Base-by-base conservation (phyloP, 108 stramenopile species). In the Chaetoceros tenuissimus region DNA sequence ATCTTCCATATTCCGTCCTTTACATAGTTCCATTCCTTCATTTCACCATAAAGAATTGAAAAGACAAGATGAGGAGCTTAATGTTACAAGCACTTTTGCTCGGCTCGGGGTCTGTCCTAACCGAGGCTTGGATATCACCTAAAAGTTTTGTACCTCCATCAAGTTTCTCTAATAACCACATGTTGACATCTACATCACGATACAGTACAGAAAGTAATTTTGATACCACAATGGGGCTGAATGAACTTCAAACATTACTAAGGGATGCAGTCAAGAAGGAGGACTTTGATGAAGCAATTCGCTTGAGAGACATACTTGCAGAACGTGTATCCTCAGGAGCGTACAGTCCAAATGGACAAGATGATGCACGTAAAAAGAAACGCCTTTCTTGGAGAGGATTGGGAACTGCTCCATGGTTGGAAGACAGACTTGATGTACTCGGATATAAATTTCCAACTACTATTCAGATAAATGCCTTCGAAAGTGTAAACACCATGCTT, bases 381-480 rank as follows among this genome's bases (percentile, higher is more conserved):
- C 54, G 55, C 44, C 74, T 87, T 60, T 81, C 82, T 25, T 92
- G 90, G 90, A 67, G 47, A 28, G 85, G 84, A 55, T 55, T 87
- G 50, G 90, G 86, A 8, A 82, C 82, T 3, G 84, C 82, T 30
- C 90, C 85, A 16, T 92, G 90, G 90, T 65, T 92, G 20, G 74
- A 71, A 3, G 80, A 84, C 53, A 77, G 90, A 53, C 58, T 92
- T 44, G 74, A 80, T 53, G 60, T 71, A 25, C 60, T 92, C 58
- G 81, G 85, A 23, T 87, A 68, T 64, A 70, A 77, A 3, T 69
- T 87, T 28, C 90, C 90, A 2, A 92, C 90, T 3, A 87, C 90
- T 17, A 87, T 92, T 59, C 90, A 92, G 64, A 91, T 91, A 47
- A 82, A 85, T 68, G 54, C 89, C 19, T 84, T 91, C 73, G 83